phyloP scores from a whole-genome alignment of 2,329 filamentous ascomycete species.

The Xylaria sp. region DNA sequence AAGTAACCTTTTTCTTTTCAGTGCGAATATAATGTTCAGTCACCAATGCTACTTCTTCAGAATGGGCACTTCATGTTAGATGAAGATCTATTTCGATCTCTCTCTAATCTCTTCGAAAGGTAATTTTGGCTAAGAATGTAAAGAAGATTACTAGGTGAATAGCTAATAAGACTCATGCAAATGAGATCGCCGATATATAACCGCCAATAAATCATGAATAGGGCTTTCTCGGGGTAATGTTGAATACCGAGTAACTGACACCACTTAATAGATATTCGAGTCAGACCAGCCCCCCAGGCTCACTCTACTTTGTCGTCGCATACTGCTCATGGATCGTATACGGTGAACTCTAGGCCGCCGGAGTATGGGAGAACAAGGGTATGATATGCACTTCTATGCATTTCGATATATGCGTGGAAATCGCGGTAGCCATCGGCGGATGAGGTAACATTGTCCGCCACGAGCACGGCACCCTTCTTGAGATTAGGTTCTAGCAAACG shows the following conservation, averaged over 20 bases:
- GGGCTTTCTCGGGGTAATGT: neutral
- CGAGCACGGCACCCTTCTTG: slow-evolving; percentile 59
- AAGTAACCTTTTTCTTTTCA: too few species aligned
- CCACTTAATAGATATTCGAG: neutral
- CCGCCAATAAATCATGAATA: neutral
- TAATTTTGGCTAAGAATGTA: too few species aligned
- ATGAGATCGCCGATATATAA: neutral
- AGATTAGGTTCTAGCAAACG: slow-evolving; percentile 59
- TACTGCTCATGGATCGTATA: slow-evolving; percentile 34
- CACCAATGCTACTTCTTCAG: too few species aligned
- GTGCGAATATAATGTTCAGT: too few species aligned
- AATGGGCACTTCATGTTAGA: too few species aligned
- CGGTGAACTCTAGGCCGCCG: slow-evolving; percentile 54
- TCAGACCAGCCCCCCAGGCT: neutral
- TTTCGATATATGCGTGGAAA: slow-evolving; percentile 58
- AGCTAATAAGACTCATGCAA: neutral
- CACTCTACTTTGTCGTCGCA: neutral
- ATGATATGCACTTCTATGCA: slow-evolving; percentile 60
- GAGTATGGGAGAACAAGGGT: slow-evolving; percentile 60
- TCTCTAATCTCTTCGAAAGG: too few species aligned
- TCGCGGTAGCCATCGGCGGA: slow-evolving; percentile 58
- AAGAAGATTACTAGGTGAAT: too few species aligned
- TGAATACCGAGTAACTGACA: neutral
- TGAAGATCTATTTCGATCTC: too few species aligned
- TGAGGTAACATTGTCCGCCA: slow-evolving; percentile 61